Conservation (phyloP, 1,284 basidiomycete species). For the Coriolopsis trogii region DNA sequence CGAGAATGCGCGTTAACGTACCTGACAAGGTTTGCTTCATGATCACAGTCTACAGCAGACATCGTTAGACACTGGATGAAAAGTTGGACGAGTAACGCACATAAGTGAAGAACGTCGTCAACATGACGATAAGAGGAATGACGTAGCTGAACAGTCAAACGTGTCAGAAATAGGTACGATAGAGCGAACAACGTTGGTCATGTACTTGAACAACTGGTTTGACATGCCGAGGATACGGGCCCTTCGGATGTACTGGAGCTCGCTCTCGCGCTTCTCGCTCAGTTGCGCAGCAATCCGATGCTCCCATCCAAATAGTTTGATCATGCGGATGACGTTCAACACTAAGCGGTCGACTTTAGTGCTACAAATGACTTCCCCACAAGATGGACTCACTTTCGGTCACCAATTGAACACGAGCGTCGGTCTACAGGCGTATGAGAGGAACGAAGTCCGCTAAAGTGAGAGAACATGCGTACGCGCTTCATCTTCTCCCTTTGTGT, state of each 20-base stretch:
- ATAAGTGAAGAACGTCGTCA: constrained; percentile 67
- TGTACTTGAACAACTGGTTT: constrained; percentile 17
- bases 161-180: background rate
- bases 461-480: constrained; percentile 25
- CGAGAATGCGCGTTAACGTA: no score
- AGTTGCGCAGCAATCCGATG: constrained; percentile 46
- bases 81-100: constrained; percentile 25
- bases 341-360: constrained; percentile 15
- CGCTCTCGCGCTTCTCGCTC: constrained; percentile 54
- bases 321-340: constrained; percentile 49
- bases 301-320: constrained; percentile 45
- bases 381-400: constrained; percentile 43
- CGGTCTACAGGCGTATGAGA: constrained; percentile 38
- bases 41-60: constrained; percentile 36
- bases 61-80: background rate
- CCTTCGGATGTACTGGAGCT: constrained; percentile 52
- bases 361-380: background rate
- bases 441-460: constrained; percentile 25
- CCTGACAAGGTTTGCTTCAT: constrained; percentile 37
- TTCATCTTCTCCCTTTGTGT: constrained; percentile 38
- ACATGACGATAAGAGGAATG: constrained; percentile 69
- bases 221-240: constrained; percentile 13
- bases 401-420: constrained; percentile 50
- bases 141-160: constrained; percentile 43
- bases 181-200: background rate